phyloP scores from a whole-genome alignment of 139 green algal species.

The Asterochloris erici region DNA sequence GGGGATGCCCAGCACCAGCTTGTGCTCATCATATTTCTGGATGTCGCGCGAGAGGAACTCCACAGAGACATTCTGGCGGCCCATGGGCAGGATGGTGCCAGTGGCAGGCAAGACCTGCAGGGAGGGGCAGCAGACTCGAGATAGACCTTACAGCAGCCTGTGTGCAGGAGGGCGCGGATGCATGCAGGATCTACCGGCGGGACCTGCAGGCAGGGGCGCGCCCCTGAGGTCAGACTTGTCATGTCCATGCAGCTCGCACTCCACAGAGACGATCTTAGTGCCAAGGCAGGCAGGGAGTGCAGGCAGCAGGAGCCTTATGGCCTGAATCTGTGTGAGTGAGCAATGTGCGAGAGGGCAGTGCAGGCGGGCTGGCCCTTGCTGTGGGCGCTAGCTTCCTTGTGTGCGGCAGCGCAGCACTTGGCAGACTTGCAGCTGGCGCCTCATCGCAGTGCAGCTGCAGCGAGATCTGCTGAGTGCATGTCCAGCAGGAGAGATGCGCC shows the following conservation, averaged over 20 bases:
- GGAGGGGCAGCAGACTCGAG: slow-evolving; percentile 1
- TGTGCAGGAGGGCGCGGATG: not conserved
- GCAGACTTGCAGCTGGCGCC: too few species aligned
- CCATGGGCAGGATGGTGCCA: slow-evolving; percentile 58
- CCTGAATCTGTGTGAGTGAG: too few species aligned
- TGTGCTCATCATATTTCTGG: slow-evolving; percentile 40
- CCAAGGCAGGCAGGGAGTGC: too few species aligned
- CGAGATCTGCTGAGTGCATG: not conserved
- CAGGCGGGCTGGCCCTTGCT: too few species aligned
- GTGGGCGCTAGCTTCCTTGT: too few species aligned
- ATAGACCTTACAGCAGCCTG: not conserved
- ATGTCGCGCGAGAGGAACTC: slow-evolving; percentile 52
- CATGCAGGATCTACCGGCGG: not conserved
- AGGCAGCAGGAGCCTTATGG: too few species aligned
- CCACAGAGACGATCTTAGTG: too few species aligned
- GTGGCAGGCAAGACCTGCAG: slow-evolving; percentile 46
- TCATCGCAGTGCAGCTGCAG: not conserved
- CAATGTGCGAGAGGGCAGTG: too few species aligned
- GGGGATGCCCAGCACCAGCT: slow-evolving; percentile 66
- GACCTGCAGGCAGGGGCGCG: not conserved
- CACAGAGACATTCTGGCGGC: slow-evolving; percentile 46
- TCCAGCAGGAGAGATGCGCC: not conserved
- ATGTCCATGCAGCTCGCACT: too few species aligned
- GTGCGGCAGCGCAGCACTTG: too few species aligned
- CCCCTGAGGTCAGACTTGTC: too few species aligned